Evolutionary conservation across 345 rosid species (phyloP).

Genomic region (Barbarea vulgaris): DNA sequence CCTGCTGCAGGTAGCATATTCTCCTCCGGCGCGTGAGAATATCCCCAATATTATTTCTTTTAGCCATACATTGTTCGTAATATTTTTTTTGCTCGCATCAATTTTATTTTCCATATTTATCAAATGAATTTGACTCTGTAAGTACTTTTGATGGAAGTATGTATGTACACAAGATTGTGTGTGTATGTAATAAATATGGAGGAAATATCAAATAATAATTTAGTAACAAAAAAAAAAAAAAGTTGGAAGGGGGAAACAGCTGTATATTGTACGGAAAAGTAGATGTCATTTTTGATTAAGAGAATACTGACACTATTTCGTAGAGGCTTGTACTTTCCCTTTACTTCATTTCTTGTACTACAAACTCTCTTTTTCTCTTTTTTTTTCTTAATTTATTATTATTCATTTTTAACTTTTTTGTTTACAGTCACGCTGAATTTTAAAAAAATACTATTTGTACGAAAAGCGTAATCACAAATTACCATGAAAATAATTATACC

Average conservation of each 20-base stretch:
- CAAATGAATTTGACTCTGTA: not conserved
- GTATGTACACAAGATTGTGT: not conserved
- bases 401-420: not conserved
- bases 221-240: not conserved
- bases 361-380: not conserved
- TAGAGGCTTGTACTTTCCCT: constrained; percentile 20
- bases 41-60: not conserved
- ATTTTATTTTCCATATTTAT: not conserved
- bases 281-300: constrained; percentile 29
- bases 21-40: not conserved
- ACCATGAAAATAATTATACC: not conserved
- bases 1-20: not conserved
- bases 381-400: not conserved
- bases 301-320: constrained; percentile 26
- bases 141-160: not conserved
- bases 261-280: constrained; percentile 34
- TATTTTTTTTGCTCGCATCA: not conserved
- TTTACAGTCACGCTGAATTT: not conserved
- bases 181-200: not conserved
- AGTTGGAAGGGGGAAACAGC: constrained; percentile 19
- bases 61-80: not conserved
- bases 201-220: not conserved
- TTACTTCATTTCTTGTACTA: constrained; percentile 23
- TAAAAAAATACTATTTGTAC: not conserved
- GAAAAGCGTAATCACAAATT: not conserved